These are phyloP conservation scores for Liquidambar formosana DNA, from an alignment of 164 flowering plant species.

Conservation along the genomic window DNA sequence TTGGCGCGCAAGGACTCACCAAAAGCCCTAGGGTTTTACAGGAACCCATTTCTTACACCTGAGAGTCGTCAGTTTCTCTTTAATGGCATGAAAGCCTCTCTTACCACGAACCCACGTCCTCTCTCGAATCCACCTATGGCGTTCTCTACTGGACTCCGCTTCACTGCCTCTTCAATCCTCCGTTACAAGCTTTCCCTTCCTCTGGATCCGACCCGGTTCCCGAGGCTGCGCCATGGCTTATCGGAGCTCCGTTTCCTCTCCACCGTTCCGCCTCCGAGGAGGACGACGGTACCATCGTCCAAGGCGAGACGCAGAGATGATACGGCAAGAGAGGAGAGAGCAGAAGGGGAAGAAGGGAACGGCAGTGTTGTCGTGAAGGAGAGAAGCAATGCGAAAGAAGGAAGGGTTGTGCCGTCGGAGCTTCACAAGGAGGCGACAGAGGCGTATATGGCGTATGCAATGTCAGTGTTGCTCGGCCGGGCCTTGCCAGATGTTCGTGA, in stretches of 20 bases:
- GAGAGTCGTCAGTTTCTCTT: neutral
- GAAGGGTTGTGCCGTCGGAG: conserved; percentile 63
- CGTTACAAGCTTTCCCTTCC: conserved; percentile 15
- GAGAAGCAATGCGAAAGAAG: conserved; percentile 36
- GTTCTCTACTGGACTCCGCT: conserved; percentile 30
- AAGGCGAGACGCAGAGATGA: conserved; percentile 40
- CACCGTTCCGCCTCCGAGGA: conserved; percentile 1
- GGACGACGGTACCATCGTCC: conserved; percentile 7
- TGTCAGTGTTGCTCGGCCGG: conserved; percentile 92
- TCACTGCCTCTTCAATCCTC: conserved; percentile 30
- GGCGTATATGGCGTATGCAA: conserved; percentile 88
- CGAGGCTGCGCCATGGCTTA: conserved; percentile 12
- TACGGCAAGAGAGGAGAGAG: conserved; percentile 21
- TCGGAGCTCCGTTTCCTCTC: conserved; percentile 52
- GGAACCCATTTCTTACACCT: neutral
- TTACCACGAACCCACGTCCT: neutral
- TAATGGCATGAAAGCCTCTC: conserved; percentile 1
- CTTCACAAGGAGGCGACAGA: conserved; percentile 94
- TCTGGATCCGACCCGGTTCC: conserved; percentile 7
- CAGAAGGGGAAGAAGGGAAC: conserved; percentile 27
- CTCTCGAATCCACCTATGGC: conserved; percentile 28
- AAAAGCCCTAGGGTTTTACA: conserved; percentile 2
- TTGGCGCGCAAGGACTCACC: neutral
- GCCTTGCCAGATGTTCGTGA: conserved; percentile 96
- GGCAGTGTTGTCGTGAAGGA: conserved; percentile 37